Conservation (phyloP, 179 eudicot species). For the Patellifolia procumbens region DNA sequence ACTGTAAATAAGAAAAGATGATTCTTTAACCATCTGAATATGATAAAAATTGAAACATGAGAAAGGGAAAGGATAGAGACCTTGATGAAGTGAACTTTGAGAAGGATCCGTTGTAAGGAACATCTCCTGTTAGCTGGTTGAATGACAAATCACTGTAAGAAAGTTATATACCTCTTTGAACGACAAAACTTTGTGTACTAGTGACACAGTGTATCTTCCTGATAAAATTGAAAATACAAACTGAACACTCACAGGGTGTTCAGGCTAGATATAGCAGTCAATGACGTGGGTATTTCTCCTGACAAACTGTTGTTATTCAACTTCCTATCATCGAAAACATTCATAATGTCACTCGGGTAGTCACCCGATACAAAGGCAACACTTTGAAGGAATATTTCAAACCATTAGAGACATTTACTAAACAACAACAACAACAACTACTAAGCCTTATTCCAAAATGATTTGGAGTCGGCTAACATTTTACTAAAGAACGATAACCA, state of each 20-base stretch:
- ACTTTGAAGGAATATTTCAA: background rate
- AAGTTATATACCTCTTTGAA: slow-evolving; percentile 3
- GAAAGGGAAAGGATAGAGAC: slow-evolving; percentile 30
- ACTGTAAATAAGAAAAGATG: slow-evolving; percentile 42
- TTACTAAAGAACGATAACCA: background rate
- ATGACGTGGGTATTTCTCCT: slow-evolving; percentile 55
- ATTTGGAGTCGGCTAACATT: no score
- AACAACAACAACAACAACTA: no score
- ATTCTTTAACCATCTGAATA: background rate
- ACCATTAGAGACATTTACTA: no score
- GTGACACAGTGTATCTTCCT: background rate
- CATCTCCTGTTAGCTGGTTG: slow-evolving; percentile 57
- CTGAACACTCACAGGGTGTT: slow-evolving; percentile 74
- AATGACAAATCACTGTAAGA: slow-evolving; percentile 70
- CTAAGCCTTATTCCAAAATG: no score
- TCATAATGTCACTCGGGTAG: background rate
- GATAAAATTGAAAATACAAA: background rate
- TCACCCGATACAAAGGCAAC: background rate
- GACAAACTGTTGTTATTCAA: slow-evolving; percentile 78
- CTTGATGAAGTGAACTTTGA: slow-evolving; percentile 73
- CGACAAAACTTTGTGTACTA: background rate
- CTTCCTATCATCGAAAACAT: slow-evolving; percentile 54
- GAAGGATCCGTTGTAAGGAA: slow-evolving; percentile 92
- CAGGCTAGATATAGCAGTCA: slow-evolving; percentile 55
- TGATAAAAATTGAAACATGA: background rate